phyloP scores from a whole-genome alignment of 805 yeast genomes.

The Saturnispora galanensis region DNA sequence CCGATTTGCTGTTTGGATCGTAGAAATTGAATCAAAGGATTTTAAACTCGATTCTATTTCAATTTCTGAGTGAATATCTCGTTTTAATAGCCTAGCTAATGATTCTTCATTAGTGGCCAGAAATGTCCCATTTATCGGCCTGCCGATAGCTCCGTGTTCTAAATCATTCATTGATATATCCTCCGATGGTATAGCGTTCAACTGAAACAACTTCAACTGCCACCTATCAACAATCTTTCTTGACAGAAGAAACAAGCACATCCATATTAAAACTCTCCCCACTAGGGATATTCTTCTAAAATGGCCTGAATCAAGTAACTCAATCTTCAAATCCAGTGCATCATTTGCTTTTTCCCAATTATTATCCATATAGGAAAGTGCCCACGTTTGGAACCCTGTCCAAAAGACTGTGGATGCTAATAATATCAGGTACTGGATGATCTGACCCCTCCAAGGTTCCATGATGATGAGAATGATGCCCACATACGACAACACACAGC shows the following conservation, averaged over 20 bases:
- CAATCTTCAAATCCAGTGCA: neutral
- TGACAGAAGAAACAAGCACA: neutral
- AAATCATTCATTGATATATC: neutral
- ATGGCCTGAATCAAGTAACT: neutral
- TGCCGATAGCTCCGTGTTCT: constrained; percentile 1
- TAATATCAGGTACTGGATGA: neutral
- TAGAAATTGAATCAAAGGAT: neutral
- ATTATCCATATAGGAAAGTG: neutral
- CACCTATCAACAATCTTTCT: constrained; percentile 2
- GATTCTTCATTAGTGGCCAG: neutral
- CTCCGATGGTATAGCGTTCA: neutral
- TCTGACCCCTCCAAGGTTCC: neutral
- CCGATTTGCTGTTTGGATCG: too few relatives aligned
- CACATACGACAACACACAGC: neutral
- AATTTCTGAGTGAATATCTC: neutral
- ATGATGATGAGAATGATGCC: neutral
- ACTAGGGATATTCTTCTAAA: neutral
- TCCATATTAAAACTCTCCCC: constrained; percentile 4
- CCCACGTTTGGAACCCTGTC: neutral
- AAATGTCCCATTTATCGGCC: neutral
- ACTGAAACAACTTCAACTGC: neutral
- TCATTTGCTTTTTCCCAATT: constrained; percentile 1
- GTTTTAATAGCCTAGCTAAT: neutral
- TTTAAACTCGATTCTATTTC: too few relatives aligned
- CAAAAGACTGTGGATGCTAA: neutral